These are phyloP conservation scores for Aspergillus fumigatiaffinis DNA, from an alignment of 2,329 filamentous ascomycete genomes.

Conservation along the genomic window DNA sequence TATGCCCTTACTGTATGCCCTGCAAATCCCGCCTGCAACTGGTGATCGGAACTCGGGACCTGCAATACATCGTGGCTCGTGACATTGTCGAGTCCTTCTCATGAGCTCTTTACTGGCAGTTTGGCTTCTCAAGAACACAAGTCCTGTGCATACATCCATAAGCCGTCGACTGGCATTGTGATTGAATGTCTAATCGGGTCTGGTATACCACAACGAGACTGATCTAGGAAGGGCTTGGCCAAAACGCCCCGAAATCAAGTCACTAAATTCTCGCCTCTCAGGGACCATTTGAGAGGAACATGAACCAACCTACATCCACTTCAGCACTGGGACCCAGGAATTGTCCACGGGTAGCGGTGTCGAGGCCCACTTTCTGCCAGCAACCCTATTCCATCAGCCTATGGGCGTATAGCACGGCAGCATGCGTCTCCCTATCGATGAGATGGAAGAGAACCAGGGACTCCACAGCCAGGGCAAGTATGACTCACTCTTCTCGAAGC, in stretches of 20 bases:
- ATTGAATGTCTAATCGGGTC: not conserved
- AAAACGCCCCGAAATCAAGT: not conserved
- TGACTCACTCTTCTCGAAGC: constrained; percentile 9
- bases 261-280: not conserved
- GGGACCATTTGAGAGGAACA: not conserved
- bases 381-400: not conserved
- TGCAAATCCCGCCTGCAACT: not conserved
- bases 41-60: not conserved
- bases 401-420: not conserved
- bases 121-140: not conserved
- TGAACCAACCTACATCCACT: not conserved
- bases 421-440: not conserved
- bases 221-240: not conserved
- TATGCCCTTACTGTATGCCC: not conserved
- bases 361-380: not conserved
- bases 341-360: not conserved
- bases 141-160: not conserved
- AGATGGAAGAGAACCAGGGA: constrained; percentile 1
- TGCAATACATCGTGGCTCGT: not conserved
- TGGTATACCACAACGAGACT: not conserved
- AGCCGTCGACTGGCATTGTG: not conserved
- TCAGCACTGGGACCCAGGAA: not conserved
- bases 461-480: constrained; percentile 2
- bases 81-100: not conserved
- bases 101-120: not conserved